Evolutionary conservation across 2,329 filamentous ascomycete species (phyloP).

Genomic region (Pseudocercospora crystallina): DNA sequence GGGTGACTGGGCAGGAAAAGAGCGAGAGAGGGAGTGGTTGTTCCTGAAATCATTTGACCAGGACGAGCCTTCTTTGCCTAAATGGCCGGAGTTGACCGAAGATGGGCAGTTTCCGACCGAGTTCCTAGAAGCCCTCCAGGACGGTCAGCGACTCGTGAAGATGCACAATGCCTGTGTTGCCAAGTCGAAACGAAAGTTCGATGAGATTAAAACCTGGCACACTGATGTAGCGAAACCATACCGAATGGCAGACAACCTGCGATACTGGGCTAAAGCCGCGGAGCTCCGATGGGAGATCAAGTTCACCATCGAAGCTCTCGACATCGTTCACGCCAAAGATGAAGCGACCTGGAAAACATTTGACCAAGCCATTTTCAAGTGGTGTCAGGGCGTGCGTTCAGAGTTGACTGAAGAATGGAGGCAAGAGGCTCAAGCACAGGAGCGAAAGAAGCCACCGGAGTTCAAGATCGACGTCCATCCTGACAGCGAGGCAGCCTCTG

Average conservation of each 20-base stretch:
- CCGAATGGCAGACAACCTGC: slow-evolving; percentile 85
- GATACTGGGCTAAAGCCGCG: slow-evolving; percentile 94
- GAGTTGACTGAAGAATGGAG: slow-evolving; percentile 77
- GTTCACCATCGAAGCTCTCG: slow-evolving; percentile 80
- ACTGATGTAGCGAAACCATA: slow-evolving; percentile 95
- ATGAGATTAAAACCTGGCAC: slow-evolving; percentile 84
- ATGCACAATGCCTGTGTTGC: slow-evolving; percentile 88
- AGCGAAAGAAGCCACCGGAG: slow-evolving; percentile 29
- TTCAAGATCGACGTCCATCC: slow-evolving; percentile 28
- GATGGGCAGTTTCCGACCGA: slow-evolving; percentile 42
- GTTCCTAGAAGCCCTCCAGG: slow-evolving; percentile 75
- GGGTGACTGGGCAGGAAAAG: slow-evolving; percentile 69
- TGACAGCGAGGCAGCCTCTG: not conserved
- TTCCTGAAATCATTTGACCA: slow-evolving; percentile 77
- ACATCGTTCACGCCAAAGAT: slow-evolving; percentile 73
- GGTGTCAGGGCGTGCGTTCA: slow-evolving; percentile 78
- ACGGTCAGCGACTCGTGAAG: slow-evolving; percentile 76
- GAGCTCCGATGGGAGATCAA: slow-evolving; percentile 90
- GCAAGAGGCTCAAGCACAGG: slow-evolving; percentile 27
- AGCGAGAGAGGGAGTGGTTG: slow-evolving; percentile 74
- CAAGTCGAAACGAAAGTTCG: slow-evolving; percentile 82
- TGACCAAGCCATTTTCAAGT: slow-evolving; percentile 76
- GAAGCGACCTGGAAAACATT: slow-evolving; percentile 72
- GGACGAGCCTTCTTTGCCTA: slow-evolving; percentile 62
- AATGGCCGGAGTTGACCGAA: slow-evolving; percentile 56